Evolutionary conservation across 148 eudicot species (phyloP), one percentile per base, ranked within the genome.

Genomic region (Talinum fruticosum): DNA sequence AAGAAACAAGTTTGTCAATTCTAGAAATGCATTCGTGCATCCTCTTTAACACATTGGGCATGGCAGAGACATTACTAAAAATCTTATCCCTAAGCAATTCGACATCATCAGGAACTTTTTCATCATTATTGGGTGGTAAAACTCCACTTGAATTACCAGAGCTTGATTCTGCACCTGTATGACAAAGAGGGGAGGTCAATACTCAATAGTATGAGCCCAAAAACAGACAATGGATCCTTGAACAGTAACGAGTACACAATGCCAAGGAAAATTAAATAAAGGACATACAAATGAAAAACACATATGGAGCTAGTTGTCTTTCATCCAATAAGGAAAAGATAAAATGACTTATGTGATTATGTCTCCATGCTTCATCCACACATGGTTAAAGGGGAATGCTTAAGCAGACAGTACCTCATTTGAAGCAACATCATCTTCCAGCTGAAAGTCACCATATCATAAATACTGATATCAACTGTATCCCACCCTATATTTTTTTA

Each of bases 41-140:
- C 79, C 95, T 90, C 82, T 89, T 88, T 80, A 89, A 82, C 77
- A 86, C 85, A 53, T 70, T 75, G 36, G 93, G 89, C 79, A 90
- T 84, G n/a, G 90, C 79, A 33, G 88, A 81, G 6, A 83, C 76
- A 76, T 90, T 92, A 78, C 82, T 88, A 21, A 91, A 87, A 47
- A 92, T 89, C 90, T 87, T 92, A 21, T 89, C 87, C 64, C 84
- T 89, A 72, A 94, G 89, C 81, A 86, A 67, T 73, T 79, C 76
- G 72, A 87, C 59, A 73, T 87, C 87, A 61, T 86, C 85, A 10
- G 80, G 76, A 65, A 76, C 76, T 37, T 76, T 84, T 32, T 75
- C 82, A 74, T 84, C 88, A n/a, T 81, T 81, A 72, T 69, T 79
- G 29, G 68, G 84, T 24, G 77, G 21, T 44, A 77, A 24, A 37